These are phyloP conservation scores for Boletus eberwhitei DNA, from an alignment of 768 basidiomycete genomes.

Conservation along the genomic window DNA sequence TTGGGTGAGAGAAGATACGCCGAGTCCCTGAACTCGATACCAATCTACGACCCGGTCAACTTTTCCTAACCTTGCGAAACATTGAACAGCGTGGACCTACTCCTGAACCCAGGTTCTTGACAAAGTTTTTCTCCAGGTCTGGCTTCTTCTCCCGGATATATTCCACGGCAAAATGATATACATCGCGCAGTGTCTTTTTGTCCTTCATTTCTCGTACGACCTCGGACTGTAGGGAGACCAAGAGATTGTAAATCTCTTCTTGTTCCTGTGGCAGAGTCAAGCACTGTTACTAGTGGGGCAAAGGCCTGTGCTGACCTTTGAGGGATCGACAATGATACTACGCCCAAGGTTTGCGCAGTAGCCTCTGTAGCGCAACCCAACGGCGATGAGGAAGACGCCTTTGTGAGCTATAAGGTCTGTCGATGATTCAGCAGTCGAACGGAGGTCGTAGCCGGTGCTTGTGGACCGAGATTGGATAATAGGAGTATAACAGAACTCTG, in stretches of 20 bases:
- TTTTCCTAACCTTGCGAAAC: not conserved
- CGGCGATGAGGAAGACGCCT: slow-evolving; percentile 82
- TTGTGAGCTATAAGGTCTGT: slow-evolving; percentile 79
- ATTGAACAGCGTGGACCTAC: slow-evolving; percentile 43
- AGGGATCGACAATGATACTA: slow-evolving; percentile 94
- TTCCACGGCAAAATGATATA: slow-evolving; percentile 73
- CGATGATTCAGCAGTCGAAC: slow-evolving; percentile 82
- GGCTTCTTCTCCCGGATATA: slow-evolving; percentile 76
- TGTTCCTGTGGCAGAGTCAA: slow-evolving; percentile 59
- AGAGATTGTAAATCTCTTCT: slow-evolving; percentile 80
- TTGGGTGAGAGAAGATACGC: slow-evolving; percentile 80
- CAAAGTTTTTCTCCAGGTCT: slow-evolving; percentile 78
- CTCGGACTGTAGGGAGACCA: slow-evolving; percentile 75
- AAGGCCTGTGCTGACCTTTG: slow-evolving; percentile 48
- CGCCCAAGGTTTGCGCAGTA: slow-evolving; percentile 93
- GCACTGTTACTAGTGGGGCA: not conserved
- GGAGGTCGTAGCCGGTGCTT: slow-evolving; percentile 80
- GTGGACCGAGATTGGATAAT: slow-evolving; percentile 94
- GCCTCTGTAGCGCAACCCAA: slow-evolving; percentile 89
- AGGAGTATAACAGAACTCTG: slow-evolving; percentile 92
- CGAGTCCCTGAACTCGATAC: slow-evolving; percentile 92
- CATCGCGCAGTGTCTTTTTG: slow-evolving; percentile 69
- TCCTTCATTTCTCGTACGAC: slow-evolving; percentile 75
- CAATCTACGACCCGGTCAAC: slow-evolving; percentile 57
- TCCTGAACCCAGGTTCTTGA: slow-evolving; percentile 87